Percentiles rank a stretch among this genome's conserved stretches.
These are phyloP conservation scores for Neurospora intermedia DNA, from an alignment of 495 filamentous ascomycete genomes.

Conservation along the genomic window DNA sequence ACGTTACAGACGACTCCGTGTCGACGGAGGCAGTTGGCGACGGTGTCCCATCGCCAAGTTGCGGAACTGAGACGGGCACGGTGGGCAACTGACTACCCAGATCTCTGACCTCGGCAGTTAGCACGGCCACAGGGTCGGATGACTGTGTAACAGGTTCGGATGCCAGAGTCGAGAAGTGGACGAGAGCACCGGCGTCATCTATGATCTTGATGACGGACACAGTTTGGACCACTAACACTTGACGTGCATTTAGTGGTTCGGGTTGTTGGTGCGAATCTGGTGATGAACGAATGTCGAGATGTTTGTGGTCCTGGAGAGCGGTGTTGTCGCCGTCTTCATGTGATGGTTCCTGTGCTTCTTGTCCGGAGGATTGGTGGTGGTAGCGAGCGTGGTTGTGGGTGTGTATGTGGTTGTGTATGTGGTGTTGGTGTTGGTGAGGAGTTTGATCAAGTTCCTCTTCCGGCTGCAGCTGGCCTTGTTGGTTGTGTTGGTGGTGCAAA, in stretches of 20 bases:
- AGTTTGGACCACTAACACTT: constrained; percentile 35
- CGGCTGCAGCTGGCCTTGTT: not conserved
- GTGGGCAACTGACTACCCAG: constrained; percentile 15
- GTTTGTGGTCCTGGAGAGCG: not conserved
- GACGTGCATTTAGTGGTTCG: constrained; percentile 18
- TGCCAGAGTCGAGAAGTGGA: constrained; percentile 26
- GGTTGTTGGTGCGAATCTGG: constrained; percentile 13
- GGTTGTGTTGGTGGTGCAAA: constrained; percentile 17
- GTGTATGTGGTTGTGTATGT: constrained; percentile 5
- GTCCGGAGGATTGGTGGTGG: constrained; percentile 6
- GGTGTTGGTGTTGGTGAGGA: constrained; percentile 5
- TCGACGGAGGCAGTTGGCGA: constrained; percentile 13
- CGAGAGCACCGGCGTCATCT: constrained; percentile 33
- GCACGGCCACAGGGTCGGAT: constrained; percentile 7
- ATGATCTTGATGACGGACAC: constrained; percentile 40
- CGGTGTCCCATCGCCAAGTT: constrained; percentile 17
- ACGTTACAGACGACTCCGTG: constrained; percentile 5
- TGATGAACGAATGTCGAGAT: constrained; percentile 29
- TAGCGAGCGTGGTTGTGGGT: constrained; percentile 17
- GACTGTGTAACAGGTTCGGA: constrained; percentile 11
- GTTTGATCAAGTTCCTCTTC: not conserved
- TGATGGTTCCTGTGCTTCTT: not conserved
- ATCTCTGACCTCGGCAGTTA: constrained; percentile 11
- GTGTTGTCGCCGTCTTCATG: not conserved
- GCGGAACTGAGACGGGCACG: constrained; percentile 11